Evolutionary conservation across 1,139 yeast species (phyloP).

Genomic region (Casaregolazyma suthepensis): DNA sequence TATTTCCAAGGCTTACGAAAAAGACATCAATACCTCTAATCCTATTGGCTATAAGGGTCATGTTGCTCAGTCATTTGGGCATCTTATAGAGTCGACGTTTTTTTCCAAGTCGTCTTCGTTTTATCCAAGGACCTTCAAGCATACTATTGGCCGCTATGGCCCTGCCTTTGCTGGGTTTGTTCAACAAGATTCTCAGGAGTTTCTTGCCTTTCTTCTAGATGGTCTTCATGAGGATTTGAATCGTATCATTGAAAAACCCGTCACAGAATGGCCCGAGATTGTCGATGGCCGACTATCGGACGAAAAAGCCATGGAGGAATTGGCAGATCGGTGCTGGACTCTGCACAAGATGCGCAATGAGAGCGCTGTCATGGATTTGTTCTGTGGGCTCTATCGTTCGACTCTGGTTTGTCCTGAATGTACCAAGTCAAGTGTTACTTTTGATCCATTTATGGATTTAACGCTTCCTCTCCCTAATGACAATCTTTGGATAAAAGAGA

Average conservation of each 20-base stretch:
- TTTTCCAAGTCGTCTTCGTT: conserved; percentile 23
- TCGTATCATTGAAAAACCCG: conserved; percentile 74
- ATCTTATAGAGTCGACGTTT: conserved; percentile 55
- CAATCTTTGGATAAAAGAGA: conserved; percentile 63
- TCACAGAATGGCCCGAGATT: conserved; percentile 80
- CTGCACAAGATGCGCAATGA: conserved; percentile 77
- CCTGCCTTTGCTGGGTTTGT: conserved; percentile 80
- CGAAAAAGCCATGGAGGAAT: conserved; percentile 45
- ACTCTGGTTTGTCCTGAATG: conserved; percentile 87
- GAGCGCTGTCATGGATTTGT: conserved; percentile 76
- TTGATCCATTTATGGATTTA: conserved; percentile 89
- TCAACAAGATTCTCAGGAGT: conserved; percentile 96
- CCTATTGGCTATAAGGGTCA: conserved; percentile 84
- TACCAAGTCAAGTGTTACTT: conserved; percentile 73
- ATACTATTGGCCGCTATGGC: conserved; percentile 71
- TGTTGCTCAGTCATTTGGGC: conserved; percentile 70
- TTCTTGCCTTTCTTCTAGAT: conserved; percentile 81
- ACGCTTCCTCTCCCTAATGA: conserved; percentile 84
- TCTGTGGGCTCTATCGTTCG: conserved; percentile 86
- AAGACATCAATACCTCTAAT: conserved; percentile 66
- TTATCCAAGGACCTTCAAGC: conserved; percentile 73
- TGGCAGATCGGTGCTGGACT: conserved; percentile 78
- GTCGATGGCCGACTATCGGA: conserved; percentile 55
- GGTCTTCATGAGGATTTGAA: conserved; percentile 93
- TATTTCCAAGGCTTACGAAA: conserved; percentile 40